Percentiles rank a stretch among this genome's conserved stretches.
phyloP scores from a whole-genome alignment of 2,329 filamentous ascomycete species.

The Talaromyces amestolkiae region DNA sequence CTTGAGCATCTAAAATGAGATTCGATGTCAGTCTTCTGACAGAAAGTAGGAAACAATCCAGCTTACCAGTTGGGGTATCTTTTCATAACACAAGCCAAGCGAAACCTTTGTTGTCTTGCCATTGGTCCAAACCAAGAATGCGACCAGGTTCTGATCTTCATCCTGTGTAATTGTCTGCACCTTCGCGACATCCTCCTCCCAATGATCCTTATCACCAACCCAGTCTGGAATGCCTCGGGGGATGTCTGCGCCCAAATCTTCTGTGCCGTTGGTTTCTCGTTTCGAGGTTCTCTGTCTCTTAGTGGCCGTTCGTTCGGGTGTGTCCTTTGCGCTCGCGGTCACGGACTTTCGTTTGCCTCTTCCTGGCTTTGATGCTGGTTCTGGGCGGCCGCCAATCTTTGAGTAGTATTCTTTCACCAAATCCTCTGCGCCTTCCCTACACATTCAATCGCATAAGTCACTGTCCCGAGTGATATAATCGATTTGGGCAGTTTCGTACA shows the following conservation, averaged over 20 bases:
- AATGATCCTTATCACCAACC: conserved; percentile 41
- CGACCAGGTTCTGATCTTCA: conserved; percentile 8
- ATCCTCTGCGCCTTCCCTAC: conserved; percentile 40
- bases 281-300: conserved; percentile 32
- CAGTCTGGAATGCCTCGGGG: conserved; percentile 28
- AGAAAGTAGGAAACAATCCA: not conserved
- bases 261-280: conserved; percentile 22
- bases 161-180: conserved; percentile 45
- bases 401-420: conserved; percentile 42
- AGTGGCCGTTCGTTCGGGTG: conserved; percentile 23
- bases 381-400: conserved; percentile 43
- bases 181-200: conserved; percentile 43
- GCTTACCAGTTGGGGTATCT: conserved; percentile 43
- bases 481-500: conserved; percentile 30
- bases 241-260: conserved; percentile 19
- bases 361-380: conserved; percentile 26
- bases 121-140: conserved; percentile 40
- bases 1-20: conserved; percentile 41
- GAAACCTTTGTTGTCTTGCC: conserved; percentile 44
- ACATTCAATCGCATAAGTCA: conserved; percentile 22
- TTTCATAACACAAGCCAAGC: conserved; percentile 42
- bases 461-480: not conserved
- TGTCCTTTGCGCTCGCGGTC: conserved; percentile 28
- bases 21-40: conserved; percentile 20
- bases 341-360: conserved; percentile 37